Conservation (phyloP, 1,139 yeast species). For the Sugiyamaella xylanicola region DNA sequence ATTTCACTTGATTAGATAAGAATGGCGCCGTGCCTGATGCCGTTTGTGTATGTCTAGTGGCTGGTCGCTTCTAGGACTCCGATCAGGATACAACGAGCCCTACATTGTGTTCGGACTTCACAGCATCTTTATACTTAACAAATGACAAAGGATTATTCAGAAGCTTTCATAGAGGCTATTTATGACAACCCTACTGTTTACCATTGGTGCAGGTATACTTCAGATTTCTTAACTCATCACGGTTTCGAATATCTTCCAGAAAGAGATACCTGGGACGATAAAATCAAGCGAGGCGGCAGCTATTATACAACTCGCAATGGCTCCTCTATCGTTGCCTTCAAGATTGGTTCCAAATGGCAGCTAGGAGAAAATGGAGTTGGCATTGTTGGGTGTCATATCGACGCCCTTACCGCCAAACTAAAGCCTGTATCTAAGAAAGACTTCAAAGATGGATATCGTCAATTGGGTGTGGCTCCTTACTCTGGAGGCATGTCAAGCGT, state of each 20-base stretch:
- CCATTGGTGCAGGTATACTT: slow-evolving; percentile 72
- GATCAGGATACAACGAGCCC: too few relatives aligned
- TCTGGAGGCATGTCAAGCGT: slow-evolving; percentile 73
- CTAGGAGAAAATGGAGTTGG: slow-evolving; percentile 75
- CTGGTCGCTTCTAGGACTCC: background rate
- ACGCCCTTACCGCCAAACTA: slow-evolving; percentile 66
- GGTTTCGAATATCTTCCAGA: slow-evolving; percentile 73
- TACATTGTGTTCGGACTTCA: too few relatives aligned
- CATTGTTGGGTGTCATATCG: slow-evolving; percentile 88
- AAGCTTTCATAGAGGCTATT: slow-evolving; percentile 72
- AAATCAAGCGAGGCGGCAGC: slow-evolving; percentile 56
- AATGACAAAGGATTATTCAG: slow-evolving; percentile 45
- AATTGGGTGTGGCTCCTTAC: slow-evolving; percentile 85
- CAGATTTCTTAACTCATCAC: slow-evolving; percentile 34
- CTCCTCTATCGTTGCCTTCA: slow-evolving; percentile 79
- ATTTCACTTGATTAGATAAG: slow-evolving; percentile 1
- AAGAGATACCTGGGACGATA: slow-evolving; percentile 62
- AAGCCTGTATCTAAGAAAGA: slow-evolving; percentile 77
- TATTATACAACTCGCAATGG: slow-evolving; percentile 77
- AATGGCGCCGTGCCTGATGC: background rate
- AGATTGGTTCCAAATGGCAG: slow-evolving; percentile 61
- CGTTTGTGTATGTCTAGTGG: background rate
- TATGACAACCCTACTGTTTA: slow-evolving; percentile 88
- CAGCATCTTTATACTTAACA: background rate
- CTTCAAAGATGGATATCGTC: slow-evolving; percentile 68